These are phyloP conservation scores for Hypomontagnella monticulosa DNA, from an alignment of 495 filamentous ascomycete species.

Conservation along the genomic window DNA sequence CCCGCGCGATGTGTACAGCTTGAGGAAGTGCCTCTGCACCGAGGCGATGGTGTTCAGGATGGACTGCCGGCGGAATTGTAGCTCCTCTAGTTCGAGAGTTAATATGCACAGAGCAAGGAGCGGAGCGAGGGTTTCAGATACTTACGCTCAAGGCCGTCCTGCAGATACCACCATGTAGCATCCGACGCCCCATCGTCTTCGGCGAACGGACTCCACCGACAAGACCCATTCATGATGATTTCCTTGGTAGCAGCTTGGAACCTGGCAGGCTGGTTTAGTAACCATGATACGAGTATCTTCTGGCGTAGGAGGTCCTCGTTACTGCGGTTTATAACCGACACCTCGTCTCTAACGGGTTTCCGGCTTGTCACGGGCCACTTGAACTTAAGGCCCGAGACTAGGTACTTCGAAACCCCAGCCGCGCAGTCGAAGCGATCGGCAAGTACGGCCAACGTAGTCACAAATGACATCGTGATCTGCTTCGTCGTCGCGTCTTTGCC, in stretches of 20 bases:
- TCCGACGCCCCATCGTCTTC: conserved; percentile 47
- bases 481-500: conserved; percentile 47
- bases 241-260: conserved; percentile 64
- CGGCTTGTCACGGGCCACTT: conserved; percentile 58
- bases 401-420: conserved; percentile 55
- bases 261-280: conserved; percentile 64
- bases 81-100: conserved; percentile 65
- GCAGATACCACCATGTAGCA: conserved; percentile 78
- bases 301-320: conserved; percentile 69
- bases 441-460: conserved; percentile 71
- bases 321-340: conserved; percentile 43
- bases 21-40: conserved; percentile 76
- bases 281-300: conserved; percentile 68
- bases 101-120: conserved; percentile 17
- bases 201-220: conserved; percentile 63
- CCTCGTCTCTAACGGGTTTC: conserved; percentile 52
- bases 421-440: conserved; percentile 72
- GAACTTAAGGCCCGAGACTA: conserved; percentile 51
- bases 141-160: conserved; percentile 76
- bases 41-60: conserved; percentile 81
- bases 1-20: conserved; percentile 68
- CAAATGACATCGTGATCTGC: conserved; percentile 57
- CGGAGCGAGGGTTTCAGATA: conserved; percentile 4
- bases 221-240: conserved; percentile 73
- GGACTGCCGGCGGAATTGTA: conserved; percentile 73